A percentile compares a stretch with the other conserved stretches of the same genome.
Conservation (phyloP, 352 stramenopile species). For the Plasmopara halstedii region DNA sequence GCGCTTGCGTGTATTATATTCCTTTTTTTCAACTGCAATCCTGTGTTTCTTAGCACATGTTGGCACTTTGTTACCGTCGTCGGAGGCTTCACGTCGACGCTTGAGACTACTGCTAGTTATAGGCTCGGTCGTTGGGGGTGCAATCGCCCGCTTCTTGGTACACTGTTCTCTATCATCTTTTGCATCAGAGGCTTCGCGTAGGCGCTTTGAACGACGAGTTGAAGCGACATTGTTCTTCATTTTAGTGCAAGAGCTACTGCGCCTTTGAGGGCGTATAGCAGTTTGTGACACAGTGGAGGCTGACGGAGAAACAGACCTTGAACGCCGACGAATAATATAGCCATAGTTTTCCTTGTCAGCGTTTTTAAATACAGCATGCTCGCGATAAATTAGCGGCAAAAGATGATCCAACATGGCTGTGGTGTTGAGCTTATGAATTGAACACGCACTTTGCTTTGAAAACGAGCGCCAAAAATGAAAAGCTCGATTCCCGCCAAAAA, state of each 20-base stretch:
- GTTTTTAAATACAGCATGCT: constrained; percentile 37
- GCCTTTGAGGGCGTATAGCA: constrained; percentile 15
- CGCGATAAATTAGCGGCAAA: constrained; percentile 32
- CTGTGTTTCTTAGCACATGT: constrained; percentile 14
- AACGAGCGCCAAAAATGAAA: constrained; percentile 16
- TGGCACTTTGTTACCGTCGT: constrained; percentile 7
- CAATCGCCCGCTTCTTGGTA: constrained; percentile 15
- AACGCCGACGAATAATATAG: constrained; percentile 34
- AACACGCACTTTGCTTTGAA: constrained; percentile 9
- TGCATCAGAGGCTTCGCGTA: constrained; percentile 7
- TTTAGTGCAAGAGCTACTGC: constrained; percentile 5
- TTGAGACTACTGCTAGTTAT: neutral
- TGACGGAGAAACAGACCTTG: constrained; percentile 1
- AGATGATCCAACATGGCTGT: constrained; percentile 32
- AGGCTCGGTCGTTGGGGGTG: constrained; percentile 1
- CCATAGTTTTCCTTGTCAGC: constrained; percentile 68
- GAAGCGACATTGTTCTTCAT: constrained; percentile 6
- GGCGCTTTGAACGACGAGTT: constrained; percentile 6
- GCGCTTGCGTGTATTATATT: neutral
- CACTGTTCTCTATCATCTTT: too few relatives aligned
- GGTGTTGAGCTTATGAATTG: neutral
- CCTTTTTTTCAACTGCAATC: constrained; percentile 1
- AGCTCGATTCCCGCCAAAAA: constrained; percentile 25
- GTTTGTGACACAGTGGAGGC: constrained; percentile 3
- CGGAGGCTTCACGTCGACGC: constrained; percentile 3